These are phyloP conservation scores for Ascochyta lentis DNA, from an alignment of 2,329 filamentous ascomycete genomes.

Conservation along the genomic window DNA sequence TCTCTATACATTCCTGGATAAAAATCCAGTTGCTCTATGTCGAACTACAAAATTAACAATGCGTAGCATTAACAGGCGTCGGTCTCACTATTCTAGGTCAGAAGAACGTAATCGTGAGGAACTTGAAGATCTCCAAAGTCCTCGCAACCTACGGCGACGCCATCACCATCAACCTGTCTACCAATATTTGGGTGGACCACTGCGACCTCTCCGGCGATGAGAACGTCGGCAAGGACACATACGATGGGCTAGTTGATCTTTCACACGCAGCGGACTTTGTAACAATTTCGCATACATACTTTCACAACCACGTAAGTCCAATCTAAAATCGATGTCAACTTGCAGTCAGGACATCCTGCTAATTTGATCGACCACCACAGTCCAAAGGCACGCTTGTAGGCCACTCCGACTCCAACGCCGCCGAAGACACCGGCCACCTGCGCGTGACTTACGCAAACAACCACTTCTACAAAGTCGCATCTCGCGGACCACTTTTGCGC, in stretches of 20 bases:
- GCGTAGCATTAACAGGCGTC: too few relatives aligned
- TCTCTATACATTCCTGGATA: too few relatives aligned
- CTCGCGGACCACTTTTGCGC: slow-evolving; percentile 66
- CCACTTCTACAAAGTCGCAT: slow-evolving; percentile 68
- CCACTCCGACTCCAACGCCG: slow-evolving; percentile 64
- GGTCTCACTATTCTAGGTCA: slow-evolving; percentile 58
- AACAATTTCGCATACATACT: slow-evolving; percentile 59
- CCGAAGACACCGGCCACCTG: slow-evolving; percentile 64
- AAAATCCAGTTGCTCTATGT: too few relatives aligned
- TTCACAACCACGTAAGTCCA: slow-evolving; percentile 57
- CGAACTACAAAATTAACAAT: too few relatives aligned
- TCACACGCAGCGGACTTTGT: slow-evolving; percentile 68
- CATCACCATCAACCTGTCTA: slow-evolving; percentile 63
- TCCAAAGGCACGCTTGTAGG: slow-evolving; percentile 66
- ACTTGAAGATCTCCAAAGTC: slow-evolving; percentile 64
- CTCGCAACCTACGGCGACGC: slow-evolving; percentile 65
- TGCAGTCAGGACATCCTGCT: not conserved
- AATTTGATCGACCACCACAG: not conserved
- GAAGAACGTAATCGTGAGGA: slow-evolving; percentile 67
- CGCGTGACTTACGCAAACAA: slow-evolving; percentile 71
- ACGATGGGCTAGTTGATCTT: slow-evolving; percentile 59
- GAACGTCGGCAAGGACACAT: slow-evolving; percentile 33
- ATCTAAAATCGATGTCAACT: not conserved
- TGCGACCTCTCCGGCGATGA: slow-evolving; percentile 63
- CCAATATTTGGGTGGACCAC: slow-evolving; percentile 69